Conservation (phyloP, 148 eudicot genomes). For the Camellia lanceoleosa region DNA sequence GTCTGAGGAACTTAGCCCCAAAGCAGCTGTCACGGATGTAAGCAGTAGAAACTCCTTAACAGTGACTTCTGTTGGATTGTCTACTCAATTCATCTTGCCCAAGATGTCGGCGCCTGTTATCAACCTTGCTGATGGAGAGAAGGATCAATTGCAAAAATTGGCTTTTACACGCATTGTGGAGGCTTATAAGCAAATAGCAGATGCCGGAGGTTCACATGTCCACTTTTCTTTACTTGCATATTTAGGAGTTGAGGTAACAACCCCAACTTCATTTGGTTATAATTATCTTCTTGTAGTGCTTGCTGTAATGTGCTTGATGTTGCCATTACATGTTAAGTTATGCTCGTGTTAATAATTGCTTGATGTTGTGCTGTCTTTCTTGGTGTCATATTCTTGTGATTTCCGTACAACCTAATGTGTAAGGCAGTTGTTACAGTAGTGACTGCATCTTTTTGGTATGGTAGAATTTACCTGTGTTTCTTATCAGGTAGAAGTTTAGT, state of each 20-base stretch:
- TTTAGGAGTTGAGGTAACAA: conserved; percentile 80
- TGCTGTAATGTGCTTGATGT: background rate
- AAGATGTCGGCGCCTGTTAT: conserved; percentile 84
- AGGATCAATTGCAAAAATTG: conserved; percentile 68
- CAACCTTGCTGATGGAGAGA: conserved; percentile 65
- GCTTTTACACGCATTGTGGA: conserved; percentile 76
- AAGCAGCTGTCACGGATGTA: conserved; percentile 52
- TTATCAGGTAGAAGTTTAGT: conserved; percentile 1
- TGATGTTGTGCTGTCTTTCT: background rate
- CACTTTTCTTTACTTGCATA: conserved; percentile 74
- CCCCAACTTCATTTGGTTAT: background rate
- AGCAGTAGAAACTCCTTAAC: conserved; percentile 55
- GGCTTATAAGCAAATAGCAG: conserved; percentile 84
- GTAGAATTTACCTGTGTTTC: background rate
- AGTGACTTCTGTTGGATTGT: conserved; percentile 55
- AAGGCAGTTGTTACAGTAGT: background rate
- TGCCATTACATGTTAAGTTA: background rate
- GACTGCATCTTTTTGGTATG: background rate
- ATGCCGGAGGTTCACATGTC: conserved; percentile 81
- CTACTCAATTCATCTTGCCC: conserved; percentile 65
- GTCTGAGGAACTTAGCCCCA: conserved; percentile 93
- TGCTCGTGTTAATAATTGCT: background rate
- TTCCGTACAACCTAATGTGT: background rate
- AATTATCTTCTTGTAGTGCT: conserved; percentile 10
- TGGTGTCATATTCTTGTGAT: background rate